Evolutionary conservation across 1,284 basidiomycete genomes (phyloP).

Genomic region (Fomes fomentarius): DNA sequence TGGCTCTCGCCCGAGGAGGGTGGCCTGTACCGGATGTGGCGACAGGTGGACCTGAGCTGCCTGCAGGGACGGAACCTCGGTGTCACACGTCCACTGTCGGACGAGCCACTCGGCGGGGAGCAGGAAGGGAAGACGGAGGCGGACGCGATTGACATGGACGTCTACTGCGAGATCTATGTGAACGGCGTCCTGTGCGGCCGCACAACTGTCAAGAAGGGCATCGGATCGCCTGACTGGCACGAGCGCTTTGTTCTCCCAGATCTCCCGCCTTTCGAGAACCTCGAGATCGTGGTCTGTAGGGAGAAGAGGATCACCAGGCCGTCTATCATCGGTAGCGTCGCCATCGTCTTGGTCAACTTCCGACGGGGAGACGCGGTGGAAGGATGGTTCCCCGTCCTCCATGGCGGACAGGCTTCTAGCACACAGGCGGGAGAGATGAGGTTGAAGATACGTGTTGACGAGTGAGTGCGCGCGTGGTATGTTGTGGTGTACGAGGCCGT

Average conservation of each 20-base stretch:
- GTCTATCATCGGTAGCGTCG: constrained; percentile 59
- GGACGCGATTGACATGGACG: constrained; percentile 64
- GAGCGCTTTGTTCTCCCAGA: constrained; percentile 76
- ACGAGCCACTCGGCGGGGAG: constrained; percentile 20
- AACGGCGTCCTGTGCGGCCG: constrained; percentile 68
- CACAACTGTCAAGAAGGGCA: constrained; percentile 71
- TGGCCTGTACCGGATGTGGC: constrained; percentile 83
- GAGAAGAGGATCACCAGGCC: constrained; percentile 68
- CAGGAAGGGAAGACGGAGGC: constrained; percentile 35
- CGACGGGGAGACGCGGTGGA: constrained; percentile 73
- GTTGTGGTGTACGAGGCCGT: not conserved
- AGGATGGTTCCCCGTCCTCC: constrained; percentile 82
- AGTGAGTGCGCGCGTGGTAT: constrained; percentile 53
- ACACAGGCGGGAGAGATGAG: constrained; percentile 74
- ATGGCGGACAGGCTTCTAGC: constrained; percentile 48
- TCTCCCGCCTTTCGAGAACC: constrained; percentile 69
- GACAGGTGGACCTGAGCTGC: constrained; percentile 72
- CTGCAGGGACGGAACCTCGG: constrained; percentile 74
- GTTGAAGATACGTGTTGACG: constrained; percentile 72
- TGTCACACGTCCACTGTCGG: constrained; percentile 30
- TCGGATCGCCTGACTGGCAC: constrained; percentile 74
- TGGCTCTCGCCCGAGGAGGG: constrained; percentile 60
- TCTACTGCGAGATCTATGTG: constrained; percentile 71
- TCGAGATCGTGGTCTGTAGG: constrained; percentile 66
- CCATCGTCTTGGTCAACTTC: constrained; percentile 69